Evolutionary conservation across 352 stramenopile genomes (phyloP).

Genomic region (Pelagophyceae sp.): DNA sequence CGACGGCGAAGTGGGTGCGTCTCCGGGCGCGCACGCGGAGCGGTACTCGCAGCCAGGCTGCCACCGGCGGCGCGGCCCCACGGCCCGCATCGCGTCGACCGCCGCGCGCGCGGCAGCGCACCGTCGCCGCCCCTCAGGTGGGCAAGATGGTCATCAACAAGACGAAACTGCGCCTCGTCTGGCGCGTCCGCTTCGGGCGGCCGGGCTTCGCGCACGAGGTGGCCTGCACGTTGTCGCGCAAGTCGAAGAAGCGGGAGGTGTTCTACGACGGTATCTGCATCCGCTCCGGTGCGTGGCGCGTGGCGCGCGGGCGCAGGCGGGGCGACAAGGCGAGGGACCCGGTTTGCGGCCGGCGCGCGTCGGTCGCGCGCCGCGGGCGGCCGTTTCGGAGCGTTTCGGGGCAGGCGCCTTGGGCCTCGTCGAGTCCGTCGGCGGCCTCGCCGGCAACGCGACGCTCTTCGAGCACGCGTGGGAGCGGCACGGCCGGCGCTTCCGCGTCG

Average conservation of each 20-base stretch:
- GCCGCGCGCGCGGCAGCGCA: too few relatives aligned
- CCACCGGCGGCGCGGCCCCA: too few relatives aligned
- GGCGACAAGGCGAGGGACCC: too few relatives aligned
- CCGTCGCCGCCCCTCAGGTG: too few relatives aligned
- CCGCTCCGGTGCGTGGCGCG: neutral
- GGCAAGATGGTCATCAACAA: neutral
- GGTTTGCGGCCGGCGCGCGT: too few relatives aligned
- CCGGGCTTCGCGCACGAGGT: neutral
- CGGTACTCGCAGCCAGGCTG: too few relatives aligned
- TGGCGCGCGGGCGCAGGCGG: too few relatives aligned
- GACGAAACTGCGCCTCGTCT: neutral
- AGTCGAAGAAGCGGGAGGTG: slow-evolving; percentile 5
- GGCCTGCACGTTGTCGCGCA: neutral
- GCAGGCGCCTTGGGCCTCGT: neutral
- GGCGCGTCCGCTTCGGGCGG: neutral
- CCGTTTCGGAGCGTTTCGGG: too few relatives aligned
- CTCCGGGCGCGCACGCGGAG: neutral
- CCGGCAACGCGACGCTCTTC: neutral
- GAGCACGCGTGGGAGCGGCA: neutral
- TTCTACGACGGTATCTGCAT: neutral
- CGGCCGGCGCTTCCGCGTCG: neutral
- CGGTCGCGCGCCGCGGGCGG: too few relatives aligned
- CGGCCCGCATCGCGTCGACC: too few relatives aligned
- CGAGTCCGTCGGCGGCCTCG: neutral
- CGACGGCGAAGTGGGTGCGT: neutral